Percentiles rank a stretch among this genome's conserved stretches.
Conservation (phyloP, 2,329 filamentous ascomycete species). For the Trichoderma polysporum region DNA sequence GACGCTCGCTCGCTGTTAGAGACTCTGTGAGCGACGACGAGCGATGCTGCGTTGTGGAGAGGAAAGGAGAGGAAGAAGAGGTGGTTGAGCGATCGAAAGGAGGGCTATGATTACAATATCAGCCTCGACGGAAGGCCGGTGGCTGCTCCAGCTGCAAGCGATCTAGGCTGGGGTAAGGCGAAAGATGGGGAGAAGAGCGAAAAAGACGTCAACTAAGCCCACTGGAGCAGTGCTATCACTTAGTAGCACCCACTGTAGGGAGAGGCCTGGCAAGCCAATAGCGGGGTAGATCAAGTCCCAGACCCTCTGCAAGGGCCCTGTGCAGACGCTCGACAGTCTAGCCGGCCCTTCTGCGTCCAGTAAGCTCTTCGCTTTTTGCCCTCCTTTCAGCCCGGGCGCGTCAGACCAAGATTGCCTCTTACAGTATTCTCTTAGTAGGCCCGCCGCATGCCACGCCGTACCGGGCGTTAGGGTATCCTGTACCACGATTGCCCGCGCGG, state of each 20-base stretch:
- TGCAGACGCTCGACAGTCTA: not conserved
- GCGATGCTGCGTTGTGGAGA: not conserved
- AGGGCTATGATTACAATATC: slow-evolving; percentile 15
- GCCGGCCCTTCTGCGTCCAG: not conserved
- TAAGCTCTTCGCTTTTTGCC: not conserved
- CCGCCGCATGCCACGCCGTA: not conserved
- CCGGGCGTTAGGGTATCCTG: not conserved
- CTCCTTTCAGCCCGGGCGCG: not conserved
- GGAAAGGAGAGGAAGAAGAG: not conserved
- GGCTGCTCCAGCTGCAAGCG: slow-evolving; percentile 16
- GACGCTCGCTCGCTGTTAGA: slow-evolving; percentile 11
- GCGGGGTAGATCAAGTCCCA: slow-evolving; percentile 9
- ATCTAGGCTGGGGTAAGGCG: slow-evolving; percentile 20
- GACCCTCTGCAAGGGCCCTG: not conserved
- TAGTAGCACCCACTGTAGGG: slow-evolving; percentile 3
- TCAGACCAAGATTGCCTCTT: not conserved
- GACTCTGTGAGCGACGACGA: not conserved
- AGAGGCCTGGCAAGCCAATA: slow-evolving; percentile 15
- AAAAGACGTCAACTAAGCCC: slow-evolving; percentile 11
- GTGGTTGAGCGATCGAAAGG: slow-evolving; percentile 6
- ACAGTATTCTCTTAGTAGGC: not conserved
- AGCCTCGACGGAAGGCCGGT: slow-evolving; percentile 7
- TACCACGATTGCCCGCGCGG: not conserved
- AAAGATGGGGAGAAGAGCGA: slow-evolving; percentile 2
- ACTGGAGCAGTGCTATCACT: not conserved